Conservation (phyloP, 1,284 basidiomycete genomes). For the Boletellus deceptivus region DNA sequence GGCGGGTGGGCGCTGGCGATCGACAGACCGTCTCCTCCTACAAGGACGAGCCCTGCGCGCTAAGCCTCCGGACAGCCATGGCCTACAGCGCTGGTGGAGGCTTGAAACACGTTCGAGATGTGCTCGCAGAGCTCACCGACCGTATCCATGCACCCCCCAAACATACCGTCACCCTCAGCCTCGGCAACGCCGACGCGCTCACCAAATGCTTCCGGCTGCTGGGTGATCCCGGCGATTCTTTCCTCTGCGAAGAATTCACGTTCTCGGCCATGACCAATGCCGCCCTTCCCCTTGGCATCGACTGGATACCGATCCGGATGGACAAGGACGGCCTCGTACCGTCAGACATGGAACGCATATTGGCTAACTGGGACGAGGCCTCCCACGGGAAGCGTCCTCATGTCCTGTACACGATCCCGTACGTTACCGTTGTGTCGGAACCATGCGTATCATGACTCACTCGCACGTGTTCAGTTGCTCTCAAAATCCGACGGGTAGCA, state of each 20-base stretch:
- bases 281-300: constrained; percentile 41
- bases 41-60: constrained; percentile 27
- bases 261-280: constrained; percentile 44
- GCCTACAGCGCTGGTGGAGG: constrained; percentile 30
- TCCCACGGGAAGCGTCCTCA: constrained; percentile 34
- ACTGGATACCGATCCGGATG: constrained; percentile 49
- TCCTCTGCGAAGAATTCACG: constrained; percentile 51
- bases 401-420: constrained; percentile 34
- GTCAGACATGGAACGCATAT: constrained; percentile 46
- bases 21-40: constrained; percentile 28
- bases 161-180: constrained; percentile 32
- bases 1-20: constrained; percentile 26
- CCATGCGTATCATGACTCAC: constrained; percentile 13
- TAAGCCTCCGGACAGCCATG: constrained; percentile 32
- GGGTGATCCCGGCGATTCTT: constrained; percentile 51
- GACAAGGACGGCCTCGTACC: constrained; percentile 54
- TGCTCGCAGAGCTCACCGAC: constrained; percentile 31
- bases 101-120: constrained; percentile 30
- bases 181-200: constrained; percentile 37
- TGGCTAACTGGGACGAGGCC: constrained; percentile 49
- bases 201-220: constrained; percentile 41
- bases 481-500: constrained; percentile 58
- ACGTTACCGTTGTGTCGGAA: constrained; percentile 3
- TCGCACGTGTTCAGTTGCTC: constrained; percentile 22
- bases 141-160: constrained; percentile 32